Conservation (phyloP, 1,284 basidiomycete species). For the Pisolithus thermaeus region DNA sequence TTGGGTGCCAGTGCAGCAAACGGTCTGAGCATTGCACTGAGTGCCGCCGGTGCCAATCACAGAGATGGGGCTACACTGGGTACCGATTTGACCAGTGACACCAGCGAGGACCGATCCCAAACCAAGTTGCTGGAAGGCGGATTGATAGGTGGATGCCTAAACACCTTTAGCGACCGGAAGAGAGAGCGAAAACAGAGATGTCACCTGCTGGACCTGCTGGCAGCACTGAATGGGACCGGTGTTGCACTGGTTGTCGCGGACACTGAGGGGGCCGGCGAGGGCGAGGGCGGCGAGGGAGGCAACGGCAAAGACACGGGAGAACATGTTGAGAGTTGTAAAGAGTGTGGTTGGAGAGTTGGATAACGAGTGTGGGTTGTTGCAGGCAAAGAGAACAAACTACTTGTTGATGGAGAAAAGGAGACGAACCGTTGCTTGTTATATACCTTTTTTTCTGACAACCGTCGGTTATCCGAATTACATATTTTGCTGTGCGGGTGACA, state of each 20-base stretch:
- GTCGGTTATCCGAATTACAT: too few species aligned
- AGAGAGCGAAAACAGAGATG: neutral
- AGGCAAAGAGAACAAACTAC: neutral
- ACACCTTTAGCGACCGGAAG: neutral
- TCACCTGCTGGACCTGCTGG: neutral
- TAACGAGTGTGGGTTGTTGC: neutral
- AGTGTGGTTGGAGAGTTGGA: neutral
- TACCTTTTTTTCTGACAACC: too few species aligned
- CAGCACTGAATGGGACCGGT: neutral
- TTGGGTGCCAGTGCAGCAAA: neutral
- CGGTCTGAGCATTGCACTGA: neutral
- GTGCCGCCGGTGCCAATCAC: neutral
- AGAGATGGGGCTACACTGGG: neutral
- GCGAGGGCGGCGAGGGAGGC: slow-evolving; percentile 1
- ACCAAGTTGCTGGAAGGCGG: neutral
- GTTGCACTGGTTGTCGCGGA: neutral
- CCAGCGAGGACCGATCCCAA: neutral
- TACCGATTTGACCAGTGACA: neutral
- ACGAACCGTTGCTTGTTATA: too few species aligned
- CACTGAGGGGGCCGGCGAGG: slow-evolving; percentile 1
- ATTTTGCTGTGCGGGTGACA: too few species aligned
- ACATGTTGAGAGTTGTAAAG: neutral
- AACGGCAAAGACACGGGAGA: slow-evolving; percentile 2
- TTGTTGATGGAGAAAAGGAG: too few species aligned
- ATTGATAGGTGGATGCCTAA: neutral